A percentile compares a stretch with the other conserved stretches of the same genome.
Evolutionary conservation across 2,329 filamentous ascomycete genomes (phyloP).

Genomic region (Diaporthe vaccinii): DNA sequence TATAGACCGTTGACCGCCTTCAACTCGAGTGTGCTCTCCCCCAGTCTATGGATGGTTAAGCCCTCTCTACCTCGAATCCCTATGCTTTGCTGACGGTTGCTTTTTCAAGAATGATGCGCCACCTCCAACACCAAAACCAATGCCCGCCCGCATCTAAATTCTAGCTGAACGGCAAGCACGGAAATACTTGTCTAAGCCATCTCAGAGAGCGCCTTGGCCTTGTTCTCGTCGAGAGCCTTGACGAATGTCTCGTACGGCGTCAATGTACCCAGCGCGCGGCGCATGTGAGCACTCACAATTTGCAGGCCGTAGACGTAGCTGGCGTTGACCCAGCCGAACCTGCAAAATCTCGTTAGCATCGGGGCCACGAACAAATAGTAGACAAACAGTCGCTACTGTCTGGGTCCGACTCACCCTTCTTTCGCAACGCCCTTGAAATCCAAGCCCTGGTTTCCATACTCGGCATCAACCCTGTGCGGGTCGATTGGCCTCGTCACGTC

Average conservation of each 20-base stretch:
- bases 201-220: conserved; percentile 65
- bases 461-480: conserved; percentile 93
- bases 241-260: conserved; percentile 89
- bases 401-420: conserved; percentile 82
- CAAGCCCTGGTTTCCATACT: conserved; percentile 96
- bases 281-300: conserved; percentile 90
- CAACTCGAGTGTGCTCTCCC: background rate
- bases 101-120: conserved; percentile 9
- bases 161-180: conserved; percentile 3
- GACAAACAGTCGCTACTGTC: conserved; percentile 14
- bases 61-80: background rate
- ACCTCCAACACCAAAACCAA: conserved; percentile 13
- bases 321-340: conserved; percentile 99
- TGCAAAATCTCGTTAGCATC: conserved; percentile 52
- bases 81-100: conserved; percentile 15
- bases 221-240: conserved; percentile 72
- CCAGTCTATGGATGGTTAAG: conserved; percentile 11
- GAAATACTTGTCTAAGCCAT: conserved; percentile 48
- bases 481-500: conserved; percentile 92
- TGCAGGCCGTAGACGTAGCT: conserved; percentile 95
- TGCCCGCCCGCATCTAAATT: conserved; percentile 15
- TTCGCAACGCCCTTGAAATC: conserved; percentile 97
- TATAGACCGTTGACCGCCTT: background rate
- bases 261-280: conserved; percentile 87
- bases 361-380: background rate